These are phyloP conservation scores for Kazachstania viticola DNA, from an alignment of 805 yeast genomes.

Conservation along the genomic window DNA sequence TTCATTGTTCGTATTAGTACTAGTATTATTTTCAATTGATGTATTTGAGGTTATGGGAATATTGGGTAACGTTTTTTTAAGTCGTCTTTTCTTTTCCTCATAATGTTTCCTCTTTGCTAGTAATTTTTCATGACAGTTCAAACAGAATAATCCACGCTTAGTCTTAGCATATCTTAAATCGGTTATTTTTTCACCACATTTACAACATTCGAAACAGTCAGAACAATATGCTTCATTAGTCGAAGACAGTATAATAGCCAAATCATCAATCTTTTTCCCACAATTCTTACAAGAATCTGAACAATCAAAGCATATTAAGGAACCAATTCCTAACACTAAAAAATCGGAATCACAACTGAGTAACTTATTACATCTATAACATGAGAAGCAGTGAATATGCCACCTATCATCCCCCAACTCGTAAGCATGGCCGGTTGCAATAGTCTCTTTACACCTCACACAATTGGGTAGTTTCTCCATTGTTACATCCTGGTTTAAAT, in stretches of 20 bases:
- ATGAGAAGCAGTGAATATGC: constrained; percentile 88
- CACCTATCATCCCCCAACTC: constrained; percentile 91
- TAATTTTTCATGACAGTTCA: constrained; percentile 81
- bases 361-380: constrained; percentile 70
- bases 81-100: constrained; percentile 22
- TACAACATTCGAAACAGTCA: constrained; percentile 79
- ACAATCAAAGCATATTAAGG: constrained; percentile 81
- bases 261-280: constrained; percentile 79
- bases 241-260: constrained; percentile 75
- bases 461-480: constrained; percentile 22
- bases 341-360: constrained; percentile 84
- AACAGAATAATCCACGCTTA: constrained; percentile 85
- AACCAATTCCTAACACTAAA: constrained; percentile 86
- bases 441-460: constrained; percentile 38
- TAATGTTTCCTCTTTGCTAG: constrained; percentile 59
- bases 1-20: too few species aligned
- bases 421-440: constrained; percentile 86
- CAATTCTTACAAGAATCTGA: constrained; percentile 87
- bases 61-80: constrained; percentile 17
- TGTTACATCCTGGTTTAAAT: neutral
- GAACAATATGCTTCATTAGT: constrained; percentile 95
- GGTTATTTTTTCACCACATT: constrained; percentile 78
- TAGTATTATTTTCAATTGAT: too few species aligned
- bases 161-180: constrained; percentile 90
- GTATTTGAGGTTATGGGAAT: constrained; percentile 3